Base-by-base conservation (phyloP, 768 basidiomycete species). In the Cystofilobasidium macerans region DNA sequence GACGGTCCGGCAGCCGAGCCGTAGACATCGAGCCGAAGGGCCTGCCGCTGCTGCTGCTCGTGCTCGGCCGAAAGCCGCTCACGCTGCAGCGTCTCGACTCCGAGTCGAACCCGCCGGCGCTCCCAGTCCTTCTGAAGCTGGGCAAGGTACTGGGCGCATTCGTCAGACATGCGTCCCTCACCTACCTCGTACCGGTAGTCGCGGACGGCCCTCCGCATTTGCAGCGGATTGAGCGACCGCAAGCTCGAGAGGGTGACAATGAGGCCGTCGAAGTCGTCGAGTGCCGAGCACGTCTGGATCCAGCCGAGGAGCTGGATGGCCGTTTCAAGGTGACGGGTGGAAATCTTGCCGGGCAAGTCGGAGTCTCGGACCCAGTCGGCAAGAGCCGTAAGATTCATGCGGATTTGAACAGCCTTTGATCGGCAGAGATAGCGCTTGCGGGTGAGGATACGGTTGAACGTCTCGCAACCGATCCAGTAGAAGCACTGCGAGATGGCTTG, bases 71-170 rank as follows among this genome's bases (percentile, higher is more conserved):
- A 63, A 3, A 89, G 87, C n/a, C n/a, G n/a, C 83, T 91, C 88
- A 77, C 85, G 87, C 67, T 87, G 85, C 38, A 91, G 78, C 12
- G 86, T 85, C 72, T 89, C 86, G 12, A 94, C 89, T 4, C 89
- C 88, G 36, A 88, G 78, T 73, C 89, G 88, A 36, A 93, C 84
- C 51, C 91, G 81, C 74, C 89, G 86, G 64, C 89, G 80, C 76
- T 99, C 94, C 94, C 94, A 99, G 74, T 98, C 93, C 73, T 89
- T 93, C 77, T 97, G 93, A 12, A 99, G 79, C 72, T 98, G 94
- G 3, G 84, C 87, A 32, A 98, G 82, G 72, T 98, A 98, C 77
- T 95, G 89, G 43, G 83, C 80, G 73, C 94, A 98, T 75, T 99
- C 95, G 28, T 98, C 92, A 3, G 85, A 87, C 89, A 99, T 95